phyloP scores from a whole-genome alignment of 495 filamentous ascomycete genomes.

The Umbilicaria muhlenbergii region DNA sequence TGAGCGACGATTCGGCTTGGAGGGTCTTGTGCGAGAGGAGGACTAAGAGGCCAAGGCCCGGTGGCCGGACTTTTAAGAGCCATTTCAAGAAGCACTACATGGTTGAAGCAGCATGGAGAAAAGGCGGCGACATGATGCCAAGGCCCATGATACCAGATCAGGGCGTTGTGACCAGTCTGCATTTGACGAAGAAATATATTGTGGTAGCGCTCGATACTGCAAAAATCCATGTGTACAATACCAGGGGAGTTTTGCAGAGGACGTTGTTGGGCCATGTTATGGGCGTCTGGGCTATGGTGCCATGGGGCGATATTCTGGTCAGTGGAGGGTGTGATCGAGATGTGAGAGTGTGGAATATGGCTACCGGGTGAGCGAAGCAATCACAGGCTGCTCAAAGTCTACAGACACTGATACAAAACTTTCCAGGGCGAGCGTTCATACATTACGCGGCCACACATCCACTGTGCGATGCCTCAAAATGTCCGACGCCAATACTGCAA shows the following conservation, averaged over 20 bases:
- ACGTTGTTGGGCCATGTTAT: conserved; percentile 92
- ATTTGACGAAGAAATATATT: conserved; percentile 89
- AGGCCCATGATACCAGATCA: conserved; percentile 88
- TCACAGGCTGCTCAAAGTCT: conserved; percentile 1
- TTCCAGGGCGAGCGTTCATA: conserved; percentile 53
- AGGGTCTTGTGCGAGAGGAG: conserved; percentile 68
- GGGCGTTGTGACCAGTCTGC: conserved; percentile 89
- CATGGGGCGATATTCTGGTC: conserved; percentile 89
- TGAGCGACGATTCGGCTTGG: conserved; percentile 96
- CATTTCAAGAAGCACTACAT: conserved; percentile 96
- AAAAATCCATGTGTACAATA: conserved; percentile 95
- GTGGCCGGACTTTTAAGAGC: conserved; percentile 64
- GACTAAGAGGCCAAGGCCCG: conserved; percentile 16
- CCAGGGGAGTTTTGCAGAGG: conserved; percentile 70
- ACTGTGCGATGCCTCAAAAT: conserved; percentile 97
- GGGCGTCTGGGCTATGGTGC: conserved; percentile 99
- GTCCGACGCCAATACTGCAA: conserved; percentile 82
- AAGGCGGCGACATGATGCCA: conserved; percentile 61
- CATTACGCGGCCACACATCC: conserved; percentile 84
- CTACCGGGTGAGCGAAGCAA: conserved; percentile 56
- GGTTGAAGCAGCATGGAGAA: conserved; percentile 93
- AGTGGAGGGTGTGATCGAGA: conserved; percentile 95
- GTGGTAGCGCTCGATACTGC: conserved; percentile 96
- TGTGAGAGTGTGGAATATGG: conserved; percentile 94
- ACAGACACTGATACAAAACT: conserved; percentile 1